Base-by-base conservation (phyloP, 164 flowering plant genomes). In the Nelumbo lutea region DNA sequence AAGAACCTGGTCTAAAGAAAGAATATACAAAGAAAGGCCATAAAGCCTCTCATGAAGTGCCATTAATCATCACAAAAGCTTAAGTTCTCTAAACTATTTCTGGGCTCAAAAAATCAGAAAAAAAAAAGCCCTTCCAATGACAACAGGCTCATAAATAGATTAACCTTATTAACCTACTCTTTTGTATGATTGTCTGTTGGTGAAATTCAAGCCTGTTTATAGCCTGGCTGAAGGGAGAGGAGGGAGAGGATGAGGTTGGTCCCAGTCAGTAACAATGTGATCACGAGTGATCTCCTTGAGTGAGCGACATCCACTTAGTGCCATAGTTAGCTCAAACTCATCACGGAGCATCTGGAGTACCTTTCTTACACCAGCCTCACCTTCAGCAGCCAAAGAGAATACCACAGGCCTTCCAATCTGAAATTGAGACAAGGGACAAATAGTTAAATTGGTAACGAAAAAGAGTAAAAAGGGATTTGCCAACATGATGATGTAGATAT, bases 311-410 rank as follows among this genome's bases (percentile, higher is more conserved):
- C 98, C 98, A 72, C 91, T 83, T 51, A 95, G 72, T 0, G 97
- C 92, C 98, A 95, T 95, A 0, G 98, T 87, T 41, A 95, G 86
- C 84, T 90, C 98, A 71, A 95, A 87, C 81, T 95, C 98, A 55
- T 95, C 98, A 2, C 83, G 91, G 2, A 95, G 84, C 96, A 95
- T 92, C 65, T 90, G 85, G 39, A 95, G 91, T 1, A 83, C 91
- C 75, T 92, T 92, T 68, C 95, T 79, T 2, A 95, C 93, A 42
- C 98, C 98, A 62, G 85, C 85, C 82, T 95, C 98, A 13, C 97
- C 98, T 15, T 89, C 92, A 38, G 86, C 96, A 46, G 98, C 96
- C 80, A 95, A 73, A 11, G 93, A 79, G 75, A 80, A 94, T 46
- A 92, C 75, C 42, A 90, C 91, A 11, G 98, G 97, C 81, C 97